Base-by-base conservation (phyloP, 371 early-diverging fungal genomes). In the Saksenaea vasiformis region DNA sequence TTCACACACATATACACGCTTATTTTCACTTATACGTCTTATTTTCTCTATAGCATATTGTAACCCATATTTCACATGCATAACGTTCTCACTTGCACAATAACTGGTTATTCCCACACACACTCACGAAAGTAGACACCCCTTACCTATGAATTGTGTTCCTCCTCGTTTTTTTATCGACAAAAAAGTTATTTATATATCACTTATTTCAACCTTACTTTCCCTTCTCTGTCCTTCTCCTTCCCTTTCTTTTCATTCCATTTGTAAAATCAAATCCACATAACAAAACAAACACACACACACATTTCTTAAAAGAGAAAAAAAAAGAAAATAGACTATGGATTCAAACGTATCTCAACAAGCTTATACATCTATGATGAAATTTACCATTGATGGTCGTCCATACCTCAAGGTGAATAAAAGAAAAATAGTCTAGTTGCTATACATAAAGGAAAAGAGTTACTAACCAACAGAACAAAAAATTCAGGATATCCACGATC, bases 401-500 rank as follows among this genome's bases (percentile, higher is more conserved):
- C 81, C 81, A 9, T 80, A 70, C 62, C 56, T 78, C 37, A 80
- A 80, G 76, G 81, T 78, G 54, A 62, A 41, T 5, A 47, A 28
- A 39, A 44, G n/a, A 44, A 44, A n/a, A n/a, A 44, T n/a, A n/a
- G n/a, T n/a, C n/a, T n/a, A 31, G 22, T 17, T 43, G 10, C 5
- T 41, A 26, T 44, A n/a, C 9, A 14, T 35, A 56, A 34, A 13
- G 36, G 28, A 17, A 27, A 44, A 57, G 35, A 8, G 39, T 41
- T 41, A 26, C 22, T 41, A 55, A 38, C 10, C 54, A 22, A 54
- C 14, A 31, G 28, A 53, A 13, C n/a, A n/a, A 60, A 13, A 27
- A 19, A 34, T 5, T 5, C 70, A 87, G 88, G 84, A 80, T 64
- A 84, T 86, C n/a, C 85, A 86, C 64, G 86, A 87, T 68, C 59